Percentiles rank a stretch among this genome's conserved stretches.
phyloP scores from a whole-genome alignment of 2,329 filamentous ascomycete genomes.

The Colletotrichum godetiae region DNA sequence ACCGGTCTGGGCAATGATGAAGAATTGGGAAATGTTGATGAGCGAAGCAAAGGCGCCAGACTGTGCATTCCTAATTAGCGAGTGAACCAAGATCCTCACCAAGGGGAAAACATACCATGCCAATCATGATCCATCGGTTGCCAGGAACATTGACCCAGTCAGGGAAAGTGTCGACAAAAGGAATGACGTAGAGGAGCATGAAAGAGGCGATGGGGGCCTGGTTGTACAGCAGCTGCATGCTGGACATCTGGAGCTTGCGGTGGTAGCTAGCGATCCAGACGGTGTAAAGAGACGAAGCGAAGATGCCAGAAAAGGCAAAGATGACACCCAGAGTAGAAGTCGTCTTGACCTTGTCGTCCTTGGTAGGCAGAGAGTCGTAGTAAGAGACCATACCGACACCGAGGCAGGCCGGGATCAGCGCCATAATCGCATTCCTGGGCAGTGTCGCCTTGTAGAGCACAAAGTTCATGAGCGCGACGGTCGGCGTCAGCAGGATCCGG shows the following conservation, averaged over 20 bases:
- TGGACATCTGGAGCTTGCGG: conserved; percentile 72
- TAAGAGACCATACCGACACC: conserved; percentile 76
- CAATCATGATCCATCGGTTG: conserved; percentile 68
- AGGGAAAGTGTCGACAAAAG: conserved; percentile 73
- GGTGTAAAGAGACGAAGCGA: conserved; percentile 75
- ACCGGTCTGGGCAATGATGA: conserved; percentile 70
- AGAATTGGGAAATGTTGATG: conserved; percentile 74
- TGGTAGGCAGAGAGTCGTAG: conserved; percentile 69
- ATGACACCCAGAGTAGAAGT: conserved; percentile 70
- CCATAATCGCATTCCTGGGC: conserved; percentile 62
- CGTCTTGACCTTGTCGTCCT: conserved; percentile 61
- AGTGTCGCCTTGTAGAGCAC: conserved; percentile 68
- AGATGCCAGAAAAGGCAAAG: conserved; percentile 72
- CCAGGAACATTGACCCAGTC: conserved; percentile 62
- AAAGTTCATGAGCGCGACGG: conserved; percentile 73
- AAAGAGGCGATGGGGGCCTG: conserved; percentile 73
- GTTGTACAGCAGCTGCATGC: conserved; percentile 77
- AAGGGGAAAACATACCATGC: conserved; percentile 58
- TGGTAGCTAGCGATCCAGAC: conserved; percentile 76
- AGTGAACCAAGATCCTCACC: not conserved
- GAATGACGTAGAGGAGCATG: conserved; percentile 73
- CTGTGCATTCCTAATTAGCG: conserved; percentile 45
- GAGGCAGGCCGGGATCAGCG: conserved; percentile 70
- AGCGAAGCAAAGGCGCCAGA: conserved; percentile 72
- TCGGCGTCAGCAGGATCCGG: conserved; percentile 74